phyloP scores from a whole-genome alignment of 164 flowering plant species.

The Stephania yunnanensis region DNA sequence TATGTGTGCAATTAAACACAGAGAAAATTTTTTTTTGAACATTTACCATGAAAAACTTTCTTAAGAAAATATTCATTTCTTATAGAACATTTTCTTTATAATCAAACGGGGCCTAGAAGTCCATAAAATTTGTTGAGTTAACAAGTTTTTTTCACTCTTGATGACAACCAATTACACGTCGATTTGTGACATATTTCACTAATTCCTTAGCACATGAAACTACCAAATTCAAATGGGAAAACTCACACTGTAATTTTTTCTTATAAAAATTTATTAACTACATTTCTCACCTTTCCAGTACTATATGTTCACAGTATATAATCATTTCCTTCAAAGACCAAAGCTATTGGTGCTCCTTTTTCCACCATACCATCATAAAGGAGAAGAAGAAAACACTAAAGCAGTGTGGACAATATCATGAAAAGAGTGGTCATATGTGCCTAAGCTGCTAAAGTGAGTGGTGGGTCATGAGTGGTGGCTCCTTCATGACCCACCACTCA shows the following conservation, averaged over 20 bases:
- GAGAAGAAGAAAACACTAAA: constrained; percentile 7
- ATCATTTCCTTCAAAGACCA: constrained; percentile 10
- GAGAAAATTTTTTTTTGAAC: no score
- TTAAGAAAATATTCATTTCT: no score
- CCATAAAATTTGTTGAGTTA: background rate
- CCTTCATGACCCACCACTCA: constrained; percentile 26
- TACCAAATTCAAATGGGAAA: background rate
- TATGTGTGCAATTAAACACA: no score
- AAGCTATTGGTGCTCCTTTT: constrained; percentile 4
- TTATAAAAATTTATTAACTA: background rate
- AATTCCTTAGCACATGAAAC: background rate
- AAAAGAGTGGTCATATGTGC: constrained; percentile 11
- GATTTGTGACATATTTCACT: background rate
- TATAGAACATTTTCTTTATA: no score
- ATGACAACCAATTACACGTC: background rate
- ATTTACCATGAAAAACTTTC: no score
- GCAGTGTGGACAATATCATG: constrained; percentile 22
- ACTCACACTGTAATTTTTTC: background rate
- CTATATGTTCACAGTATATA: background rate
- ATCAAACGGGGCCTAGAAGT: background rate
- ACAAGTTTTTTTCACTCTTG: background rate
- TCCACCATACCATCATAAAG: background rate
- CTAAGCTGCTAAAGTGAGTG: constrained; percentile 5
- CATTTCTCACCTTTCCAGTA: background rate
- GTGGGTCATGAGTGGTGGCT: constrained; percentile 4